Evolutionary conservation across 345 rosid species (phyloP), one percentile per base, ranked within the genome.

Genomic region (Sonneratia alba): DNA sequence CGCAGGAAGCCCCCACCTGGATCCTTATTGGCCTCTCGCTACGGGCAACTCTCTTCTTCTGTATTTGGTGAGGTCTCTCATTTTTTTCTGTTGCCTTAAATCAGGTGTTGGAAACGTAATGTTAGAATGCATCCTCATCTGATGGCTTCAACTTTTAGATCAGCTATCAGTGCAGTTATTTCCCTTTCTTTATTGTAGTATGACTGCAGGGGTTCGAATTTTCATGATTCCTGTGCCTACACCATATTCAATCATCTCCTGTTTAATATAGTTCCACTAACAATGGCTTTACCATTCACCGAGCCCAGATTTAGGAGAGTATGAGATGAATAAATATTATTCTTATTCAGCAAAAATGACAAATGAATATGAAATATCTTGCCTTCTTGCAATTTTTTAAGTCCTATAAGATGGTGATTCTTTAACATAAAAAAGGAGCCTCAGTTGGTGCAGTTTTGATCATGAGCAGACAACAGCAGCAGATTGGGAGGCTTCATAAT

Each of bases 1-100:
- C 80, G 98, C 4, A 89, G 99, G 86, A 95, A 95, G 83, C 98
- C 94, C 14, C 92, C 89, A 34, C 81, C 88, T 12, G 87, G 93
- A 72, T 86, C 92, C 15, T 70, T 90, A 68, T 65, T 83, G 51
- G 72, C 91, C 40, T 77, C 92, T 72, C 91, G 86, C 71, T 85
- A 83, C 49, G 81, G 84, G 62, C 78, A 90, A 51, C 73, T 84
- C 36, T 71, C 90, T 74, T 80, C 95, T 1, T 81, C 91, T 16
- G 70, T 84, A 22, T 83, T 80, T 71, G 96, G 96, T 91, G 67
- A 77, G 85, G n/a, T 59, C 77, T 64, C 91, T 14, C 66, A 51
- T 65, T 56, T 36, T 57, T 16, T 21, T 34, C 36, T 24, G 3
- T 57, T 70, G 15, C 45, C 1, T 56, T 56, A 19, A 9, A 24